phyloP scores from a whole-genome alignment of 257 asterid genomes.

The Scutellaria galericulata region DNA sequence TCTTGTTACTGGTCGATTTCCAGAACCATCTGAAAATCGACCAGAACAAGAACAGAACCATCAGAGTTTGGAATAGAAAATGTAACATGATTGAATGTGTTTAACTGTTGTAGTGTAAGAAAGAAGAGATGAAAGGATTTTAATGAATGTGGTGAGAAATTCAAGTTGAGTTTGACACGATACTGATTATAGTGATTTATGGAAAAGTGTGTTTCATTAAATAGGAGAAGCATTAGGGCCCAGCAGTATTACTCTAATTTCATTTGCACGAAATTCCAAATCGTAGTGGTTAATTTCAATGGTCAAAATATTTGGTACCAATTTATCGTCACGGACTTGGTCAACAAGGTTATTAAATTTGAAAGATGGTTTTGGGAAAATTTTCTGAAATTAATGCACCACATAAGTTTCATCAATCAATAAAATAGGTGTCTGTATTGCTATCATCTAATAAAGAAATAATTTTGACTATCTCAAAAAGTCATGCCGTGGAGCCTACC shows the following conservation, averaged over 20 bases:
- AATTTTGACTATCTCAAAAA: too few species aligned
- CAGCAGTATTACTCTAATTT: neutral
- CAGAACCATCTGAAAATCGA: slow-evolving; percentile 26
- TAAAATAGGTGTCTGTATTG: too few species aligned
- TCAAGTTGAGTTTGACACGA: neutral
- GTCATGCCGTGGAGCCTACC: too few species aligned
- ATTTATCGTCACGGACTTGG: neutral
- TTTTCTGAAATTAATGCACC: too few species aligned
- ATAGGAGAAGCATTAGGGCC: neutral
- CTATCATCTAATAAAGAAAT: too few species aligned
- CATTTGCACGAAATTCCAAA: neutral
- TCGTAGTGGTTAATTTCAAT: neutral
- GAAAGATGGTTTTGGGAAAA: too few species aligned
- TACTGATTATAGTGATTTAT: neutral
- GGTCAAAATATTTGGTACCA: neutral
- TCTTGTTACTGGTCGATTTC: neutral
- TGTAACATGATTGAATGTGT: neutral
- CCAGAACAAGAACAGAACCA: slow-evolving; percentile 21
- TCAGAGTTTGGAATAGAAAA: slow-evolving; percentile 10
- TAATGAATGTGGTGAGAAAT: too few species aligned
- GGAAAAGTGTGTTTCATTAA: neutral
- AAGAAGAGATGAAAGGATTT: too few species aligned
- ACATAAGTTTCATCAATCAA: too few species aligned
- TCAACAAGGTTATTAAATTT: neutral
- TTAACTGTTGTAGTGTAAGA: too few species aligned